Percentiles rank a stretch among this genome's conserved stretches.
These are phyloP conservation scores for Fagus crenata DNA, from an alignment of 306 rosid genomes.

Conservation along the genomic window DNA sequence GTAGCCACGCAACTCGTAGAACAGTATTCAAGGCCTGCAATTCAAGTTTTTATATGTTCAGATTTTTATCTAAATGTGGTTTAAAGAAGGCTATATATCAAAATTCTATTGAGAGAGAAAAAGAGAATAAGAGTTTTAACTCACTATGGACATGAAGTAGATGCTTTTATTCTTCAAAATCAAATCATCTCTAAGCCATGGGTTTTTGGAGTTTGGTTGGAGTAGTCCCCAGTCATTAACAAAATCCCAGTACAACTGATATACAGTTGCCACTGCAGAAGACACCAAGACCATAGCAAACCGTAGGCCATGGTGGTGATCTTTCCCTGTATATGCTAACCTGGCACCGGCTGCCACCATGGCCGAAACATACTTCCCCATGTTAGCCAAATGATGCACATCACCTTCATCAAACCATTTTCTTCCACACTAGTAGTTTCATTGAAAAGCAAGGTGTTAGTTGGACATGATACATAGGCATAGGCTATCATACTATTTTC, in stretches of 20 bases:
- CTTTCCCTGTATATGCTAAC: constrained; percentile 47
- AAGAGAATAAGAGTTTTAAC: constrained; percentile 16
- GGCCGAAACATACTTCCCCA: constrained; percentile 99
- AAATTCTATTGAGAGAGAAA: background rate
- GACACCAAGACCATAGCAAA: constrained; percentile 56
- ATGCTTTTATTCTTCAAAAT: constrained; percentile 65
- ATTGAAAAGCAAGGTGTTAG: constrained; percentile 32
- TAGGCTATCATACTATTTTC: background rate
- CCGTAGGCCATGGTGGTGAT: constrained; percentile 39
- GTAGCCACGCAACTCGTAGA: constrained; percentile 85
- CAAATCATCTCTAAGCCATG: constrained; percentile 81
- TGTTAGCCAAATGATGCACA: constrained; percentile 68
- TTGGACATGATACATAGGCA: constrained; percentile 11
- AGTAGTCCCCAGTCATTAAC: constrained; percentile 90
- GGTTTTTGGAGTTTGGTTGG: constrained; percentile 61
- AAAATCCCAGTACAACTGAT: constrained; percentile 95
- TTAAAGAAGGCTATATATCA: background rate
- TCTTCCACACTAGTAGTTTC: constrained; percentile 65
- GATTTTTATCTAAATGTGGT: background rate
- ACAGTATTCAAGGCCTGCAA: constrained; percentile 73
- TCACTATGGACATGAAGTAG: constrained; percentile 76
- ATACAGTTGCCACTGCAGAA: constrained; percentile 73
- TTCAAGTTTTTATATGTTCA: no score
- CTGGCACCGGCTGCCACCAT: constrained; percentile 95
- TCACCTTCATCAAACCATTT: constrained; percentile 75